These are phyloP conservation scores for Hyparrhenia diplandra DNA, from an alignment of 176 grass and related monocot species.

Conservation along the genomic window DNA sequence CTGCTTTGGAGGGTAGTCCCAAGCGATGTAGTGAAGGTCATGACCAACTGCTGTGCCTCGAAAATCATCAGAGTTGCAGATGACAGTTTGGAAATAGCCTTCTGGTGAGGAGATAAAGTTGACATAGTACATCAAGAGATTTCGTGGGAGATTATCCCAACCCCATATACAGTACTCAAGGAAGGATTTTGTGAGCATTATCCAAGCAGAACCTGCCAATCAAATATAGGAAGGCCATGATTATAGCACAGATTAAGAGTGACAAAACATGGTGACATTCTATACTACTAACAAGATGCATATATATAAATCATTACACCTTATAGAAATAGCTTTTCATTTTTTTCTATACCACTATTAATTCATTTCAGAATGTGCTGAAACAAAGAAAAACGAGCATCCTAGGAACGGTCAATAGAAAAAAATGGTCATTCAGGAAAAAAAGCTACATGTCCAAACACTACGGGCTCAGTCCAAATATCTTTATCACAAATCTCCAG, in stretches of 20 bases:
- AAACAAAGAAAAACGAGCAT: too few relatives aligned
- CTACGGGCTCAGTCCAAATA: not conserved
- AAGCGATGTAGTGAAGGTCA: conserved; percentile 83
- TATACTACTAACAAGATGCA: not conserved
- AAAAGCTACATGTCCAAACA: not conserved
- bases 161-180: conserved; percentile 89
- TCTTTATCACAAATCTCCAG: not conserved
- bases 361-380: not conserved
- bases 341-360: not conserved
- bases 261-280: not conserved
- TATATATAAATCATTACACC: not conserved
- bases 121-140: conserved; percentile 80
- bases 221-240: not conserved
- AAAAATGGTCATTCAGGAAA: not conserved
- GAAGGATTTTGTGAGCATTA: conserved; percentile 76
- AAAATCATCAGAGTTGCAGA: conserved; percentile 76
- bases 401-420: too few relatives aligned
- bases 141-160: conserved; percentile 82
- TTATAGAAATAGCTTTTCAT: not conserved
- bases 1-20: conserved; percentile 90
- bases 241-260: not conserved
- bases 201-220: conserved; percentile 79
- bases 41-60: conserved; percentile 59
- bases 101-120: conserved; percentile 94
- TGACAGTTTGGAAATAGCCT: conserved; percentile 92